A percentile compares a stretch with the other conserved stretches of the same genome.
These are phyloP conservation scores for Misopates orontium DNA, from an alignment of 257 asterid species.

Conservation along the genomic window DNA sequence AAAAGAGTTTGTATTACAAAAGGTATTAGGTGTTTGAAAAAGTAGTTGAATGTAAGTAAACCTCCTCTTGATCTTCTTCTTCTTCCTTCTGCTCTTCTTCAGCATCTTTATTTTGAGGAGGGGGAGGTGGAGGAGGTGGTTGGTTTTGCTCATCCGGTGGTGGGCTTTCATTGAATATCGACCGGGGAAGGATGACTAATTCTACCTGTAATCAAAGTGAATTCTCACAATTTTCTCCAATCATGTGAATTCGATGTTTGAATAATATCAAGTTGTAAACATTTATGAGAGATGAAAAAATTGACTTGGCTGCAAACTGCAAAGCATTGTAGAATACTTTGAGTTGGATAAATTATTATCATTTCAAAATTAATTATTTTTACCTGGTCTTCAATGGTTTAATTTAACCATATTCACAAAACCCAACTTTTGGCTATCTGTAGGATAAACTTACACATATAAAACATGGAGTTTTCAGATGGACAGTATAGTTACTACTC, in stretches of 20 bases:
- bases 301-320: background rate
- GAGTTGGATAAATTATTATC: background rate
- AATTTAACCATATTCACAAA: background rate
- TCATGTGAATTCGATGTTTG: background rate
- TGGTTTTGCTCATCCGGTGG: slow-evolving; percentile 58
- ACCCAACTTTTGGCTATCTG: background rate
- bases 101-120: slow-evolving; percentile 64
- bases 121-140: slow-evolving; percentile 66
- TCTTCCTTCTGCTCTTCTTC: slow-evolving; percentile 61
- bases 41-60: slow-evolving; percentile 22
- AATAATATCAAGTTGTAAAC: background rate
- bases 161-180: slow-evolving; percentile 50
- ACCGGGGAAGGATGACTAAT: slow-evolving; percentile 65
- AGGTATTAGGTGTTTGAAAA: slow-evolving; percentile 3
- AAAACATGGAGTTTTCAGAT: background rate
- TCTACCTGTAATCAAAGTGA: slow-evolving; percentile 48
- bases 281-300: background rate
- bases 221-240: background rate
- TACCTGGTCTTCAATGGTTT: background rate
- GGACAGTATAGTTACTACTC: background rate
- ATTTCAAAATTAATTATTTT: background rate
- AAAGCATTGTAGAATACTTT: background rate
- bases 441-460: background rate
- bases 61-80: slow-evolving; percentile 53
- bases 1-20: background rate